Evolutionary conservation across 2,329 filamentous ascomycete species (phyloP).

Genomic region (Falciphora oryzae): DNA sequence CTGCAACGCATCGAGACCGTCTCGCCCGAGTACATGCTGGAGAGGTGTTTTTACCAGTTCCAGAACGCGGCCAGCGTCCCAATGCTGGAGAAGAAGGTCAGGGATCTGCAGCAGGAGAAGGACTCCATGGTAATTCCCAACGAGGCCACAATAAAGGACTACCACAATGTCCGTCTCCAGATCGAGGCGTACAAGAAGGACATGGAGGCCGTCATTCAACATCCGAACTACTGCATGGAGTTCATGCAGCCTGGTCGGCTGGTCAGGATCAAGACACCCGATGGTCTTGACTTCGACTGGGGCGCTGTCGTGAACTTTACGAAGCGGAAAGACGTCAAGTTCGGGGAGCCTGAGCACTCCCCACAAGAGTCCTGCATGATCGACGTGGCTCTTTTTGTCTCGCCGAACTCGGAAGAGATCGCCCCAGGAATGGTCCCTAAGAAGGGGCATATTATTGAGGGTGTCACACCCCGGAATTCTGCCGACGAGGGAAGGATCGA

Average conservation of each 20-base stretch:
- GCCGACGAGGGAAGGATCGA: slow-evolving; percentile 65
- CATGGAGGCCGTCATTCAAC: slow-evolving; percentile 86
- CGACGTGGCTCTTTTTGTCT: slow-evolving; percentile 68
- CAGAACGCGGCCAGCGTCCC: slow-evolving; percentile 89
- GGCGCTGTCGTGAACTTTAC: slow-evolving; percentile 76
- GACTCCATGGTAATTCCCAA: slow-evolving; percentile 73
- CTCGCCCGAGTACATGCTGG: slow-evolving; percentile 97
- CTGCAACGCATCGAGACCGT: slow-evolving; percentile 97
- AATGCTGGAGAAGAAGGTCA: slow-evolving; percentile 74
- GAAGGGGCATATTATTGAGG: slow-evolving; percentile 50
- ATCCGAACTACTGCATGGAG: slow-evolving; percentile 77
- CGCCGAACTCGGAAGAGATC: slow-evolving; percentile 43
- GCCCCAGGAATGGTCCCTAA: slow-evolving; percentile 26
- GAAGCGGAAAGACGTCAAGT: slow-evolving; percentile 57
- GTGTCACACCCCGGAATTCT: slow-evolving; percentile 59
- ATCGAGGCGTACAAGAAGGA: slow-evolving; percentile 79
- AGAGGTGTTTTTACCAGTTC: slow-evolving; percentile 96
- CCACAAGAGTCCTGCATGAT: slow-evolving; percentile 76
- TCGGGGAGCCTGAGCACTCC: slow-evolving; percentile 57
- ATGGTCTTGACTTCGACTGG: slow-evolving; percentile 85
- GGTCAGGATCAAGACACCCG: slow-evolving; percentile 73
- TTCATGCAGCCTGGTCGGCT: slow-evolving; percentile 86
- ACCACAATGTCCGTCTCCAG: slow-evolving; percentile 84
- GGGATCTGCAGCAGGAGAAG: slow-evolving; percentile 69
- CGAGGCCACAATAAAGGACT: slow-evolving; percentile 85